phyloP scores from a whole-genome alignment of 2,329 filamentous ascomycete genomes.

The Stenocarpella maydis region DNA sequence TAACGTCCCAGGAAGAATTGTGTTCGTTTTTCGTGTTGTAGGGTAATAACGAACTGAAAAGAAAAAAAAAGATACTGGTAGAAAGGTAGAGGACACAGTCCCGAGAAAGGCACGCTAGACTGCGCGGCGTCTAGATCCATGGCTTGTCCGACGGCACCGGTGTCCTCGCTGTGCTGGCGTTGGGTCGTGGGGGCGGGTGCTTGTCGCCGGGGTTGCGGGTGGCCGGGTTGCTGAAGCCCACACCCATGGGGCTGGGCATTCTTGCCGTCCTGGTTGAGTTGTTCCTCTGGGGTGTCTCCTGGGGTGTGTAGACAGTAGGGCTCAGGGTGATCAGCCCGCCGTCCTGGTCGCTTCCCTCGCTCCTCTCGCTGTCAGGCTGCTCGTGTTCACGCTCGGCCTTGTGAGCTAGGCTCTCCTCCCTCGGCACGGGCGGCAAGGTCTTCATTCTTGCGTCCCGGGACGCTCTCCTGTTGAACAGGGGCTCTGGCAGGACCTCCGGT shows the following conservation, averaged over 20 bases:
- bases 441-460: slow-evolving; percentile 48
- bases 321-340: slow-evolving; percentile 51
- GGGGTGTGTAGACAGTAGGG: slow-evolving; percentile 60
- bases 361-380: slow-evolving; percentile 34
- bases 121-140: slow-evolving; percentile 31
- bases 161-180: slow-evolving; percentile 16
- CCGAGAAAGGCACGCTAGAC: slow-evolving; percentile 16
- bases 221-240: slow-evolving; percentile 49
- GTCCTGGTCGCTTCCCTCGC: slow-evolving; percentile 42
- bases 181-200: slow-evolving; percentile 27
- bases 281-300: slow-evolving; percentile 39
- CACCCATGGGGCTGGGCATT: slow-evolving; percentile 53
- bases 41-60: no score
- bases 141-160: slow-evolving; percentile 22
- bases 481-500: slow-evolving; percentile 32
- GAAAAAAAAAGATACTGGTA: slow-evolving; percentile 20
- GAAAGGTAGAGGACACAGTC: slow-evolving; percentile 8
- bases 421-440: slow-evolving; percentile 50
- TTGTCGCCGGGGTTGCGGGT: slow-evolving; percentile 5
- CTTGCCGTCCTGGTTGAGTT: slow-evolving; percentile 44
- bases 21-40: slow-evolving; percentile 3
- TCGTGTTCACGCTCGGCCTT: slow-evolving; percentile 37
- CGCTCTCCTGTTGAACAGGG: slow-evolving; percentile 39
- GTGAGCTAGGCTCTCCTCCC: not conserved
- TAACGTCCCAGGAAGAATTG: not conserved